Conservation (phyloP, 164 flowering plant genomes). For the Tetracentron sinense region DNA sequence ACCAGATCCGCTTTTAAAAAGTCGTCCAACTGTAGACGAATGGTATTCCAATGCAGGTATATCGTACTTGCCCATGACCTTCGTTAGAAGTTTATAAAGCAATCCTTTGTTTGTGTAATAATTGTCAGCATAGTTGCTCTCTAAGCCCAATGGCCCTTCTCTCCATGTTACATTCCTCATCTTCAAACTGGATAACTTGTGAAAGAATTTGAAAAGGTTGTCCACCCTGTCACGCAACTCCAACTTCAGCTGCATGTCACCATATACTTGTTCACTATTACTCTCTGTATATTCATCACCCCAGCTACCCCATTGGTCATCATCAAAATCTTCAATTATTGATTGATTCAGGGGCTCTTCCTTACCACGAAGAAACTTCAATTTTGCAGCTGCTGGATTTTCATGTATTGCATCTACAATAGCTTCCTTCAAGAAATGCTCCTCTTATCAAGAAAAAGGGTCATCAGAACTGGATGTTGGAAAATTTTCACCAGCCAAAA, state of each 20-base stretch:
- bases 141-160: slow-evolving; percentile 41
- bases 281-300: slow-evolving; percentile 70
- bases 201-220: slow-evolving; percentile 75
- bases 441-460: slow-evolving; percentile 99
- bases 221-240: slow-evolving; percentile 90
- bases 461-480: slow-evolving; percentile 81
- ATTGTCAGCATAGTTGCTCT: slow-evolving; percentile 44
- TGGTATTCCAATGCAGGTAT: slow-evolving; percentile 88
- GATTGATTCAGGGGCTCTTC: slow-evolving; percentile 32
- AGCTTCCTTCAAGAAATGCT: slow-evolving; percentile 80
- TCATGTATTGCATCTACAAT: slow-evolving; percentile 79
- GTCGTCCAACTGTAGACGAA: slow-evolving; percentile 87
- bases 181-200: slow-evolving; percentile 64
- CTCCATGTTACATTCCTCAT: slow-evolving; percentile 35
- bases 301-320: slow-evolving; percentile 92
- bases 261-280: slow-evolving; percentile 40
- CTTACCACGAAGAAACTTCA: slow-evolving; percentile 73
- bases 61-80: slow-evolving; percentile 56
- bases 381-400: slow-evolving; percentile 54
- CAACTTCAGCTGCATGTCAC: slow-evolving; percentile 79
- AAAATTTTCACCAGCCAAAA: slow-evolving; percentile 93
- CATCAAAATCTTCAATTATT: slow-evolving; percentile 64
- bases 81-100: slow-evolving; percentile 59
- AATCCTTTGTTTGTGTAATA: slow-evolving; percentile 50
- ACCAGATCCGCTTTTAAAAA: slow-evolving; percentile 95